A percentile compares a stretch with the other conserved stretches of the same genome.
phyloP scores from a whole-genome alignment of 495 filamentous ascomycete species.

The Sabuloglossum arenarium region DNA sequence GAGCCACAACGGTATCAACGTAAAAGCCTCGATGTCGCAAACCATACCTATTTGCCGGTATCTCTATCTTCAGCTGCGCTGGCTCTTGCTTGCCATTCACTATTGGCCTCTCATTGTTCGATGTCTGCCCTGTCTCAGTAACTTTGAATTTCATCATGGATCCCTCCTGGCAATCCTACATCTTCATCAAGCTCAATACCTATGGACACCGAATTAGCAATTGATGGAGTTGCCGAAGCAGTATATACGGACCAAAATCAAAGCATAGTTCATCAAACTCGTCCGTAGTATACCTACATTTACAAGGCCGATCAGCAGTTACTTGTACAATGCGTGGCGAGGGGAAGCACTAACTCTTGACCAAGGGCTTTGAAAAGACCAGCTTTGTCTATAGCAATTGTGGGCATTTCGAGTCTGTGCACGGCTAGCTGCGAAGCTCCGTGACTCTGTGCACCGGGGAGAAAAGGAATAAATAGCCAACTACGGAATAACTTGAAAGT shows the following conservation, averaged over 20 bases:
- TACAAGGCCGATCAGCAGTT: constrained; percentile 7
- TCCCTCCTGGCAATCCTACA: constrained; percentile 19
- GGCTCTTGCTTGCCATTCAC: constrained; percentile 65
- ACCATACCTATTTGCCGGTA: constrained; percentile 69
- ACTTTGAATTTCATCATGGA: not conserved
- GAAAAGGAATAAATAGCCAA: not conserved
- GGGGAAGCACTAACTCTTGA: constrained; percentile 40
- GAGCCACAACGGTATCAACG: not conserved
- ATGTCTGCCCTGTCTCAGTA: constrained; percentile 28
- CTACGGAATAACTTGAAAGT: not conserved
- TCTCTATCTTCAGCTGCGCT: constrained; percentile 92
- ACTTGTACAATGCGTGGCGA: not conserved
- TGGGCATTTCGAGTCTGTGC: constrained; percentile 40
- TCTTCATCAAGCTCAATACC: constrained; percentile 95
- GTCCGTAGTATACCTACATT: constrained; percentile 61
- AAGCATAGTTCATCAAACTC: constrained; percentile 96
- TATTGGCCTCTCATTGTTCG: constrained; percentile 47
- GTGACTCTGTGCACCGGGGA: too few relatives aligned
- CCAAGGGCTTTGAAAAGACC: constrained; percentile 84
- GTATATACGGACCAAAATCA: constrained; percentile 55
- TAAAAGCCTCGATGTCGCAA: not conserved
- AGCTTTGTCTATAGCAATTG: constrained; percentile 86
- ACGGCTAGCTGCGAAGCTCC: not conserved
- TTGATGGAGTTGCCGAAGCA: not conserved
- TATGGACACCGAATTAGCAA: constrained; percentile 11